Evolutionary conservation across 352 stramenopile species (phyloP).

Genomic region (Phytophthora quininea): DNA sequence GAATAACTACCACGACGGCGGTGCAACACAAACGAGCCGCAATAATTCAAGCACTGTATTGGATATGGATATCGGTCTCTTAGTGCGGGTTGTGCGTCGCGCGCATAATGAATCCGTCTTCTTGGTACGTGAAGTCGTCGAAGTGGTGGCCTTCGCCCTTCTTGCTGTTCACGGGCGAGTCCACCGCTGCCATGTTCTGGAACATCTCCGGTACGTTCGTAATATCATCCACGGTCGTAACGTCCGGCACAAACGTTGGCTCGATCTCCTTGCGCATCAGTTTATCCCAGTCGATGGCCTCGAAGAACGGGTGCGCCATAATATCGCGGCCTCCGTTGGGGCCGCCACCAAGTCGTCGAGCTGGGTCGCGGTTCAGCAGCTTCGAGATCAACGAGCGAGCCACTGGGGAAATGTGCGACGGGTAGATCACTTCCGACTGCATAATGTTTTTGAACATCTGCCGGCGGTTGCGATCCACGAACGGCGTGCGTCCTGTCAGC

Average conservation of each 20-base stretch:
- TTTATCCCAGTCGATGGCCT: conserved; percentile 87
- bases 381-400: conserved; percentile 84
- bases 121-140: conserved; percentile 91
- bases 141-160: conserved; percentile 86
- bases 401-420: conserved; percentile 81
- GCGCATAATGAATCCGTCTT: conserved; percentile 70
- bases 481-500: conserved; percentile 86
- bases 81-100: conserved; percentile 29
- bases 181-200: conserved; percentile 88
- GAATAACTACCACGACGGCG: background rate
- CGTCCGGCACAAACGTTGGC: conserved; percentile 80
- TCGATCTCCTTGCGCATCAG: conserved; percentile 85
- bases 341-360: conserved; percentile 90
- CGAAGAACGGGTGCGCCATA: conserved; percentile 89
- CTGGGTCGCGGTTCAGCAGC: conserved; percentile 94
- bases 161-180: conserved; percentile 90
- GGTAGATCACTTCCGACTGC: conserved; percentile 88
- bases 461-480: conserved; percentile 86
- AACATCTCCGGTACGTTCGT: conserved; percentile 92
- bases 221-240: conserved; percentile 82
- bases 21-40: background rate
- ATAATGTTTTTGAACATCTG: conserved; percentile 94
- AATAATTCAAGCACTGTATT: conserved; percentile 43
- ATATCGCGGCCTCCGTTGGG: conserved; percentile 86
- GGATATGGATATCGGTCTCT: conserved; percentile 15